Evolutionary conservation across 2,329 filamentous ascomycete genomes (phyloP).

Genomic region (Fusarium humuli): DNA sequence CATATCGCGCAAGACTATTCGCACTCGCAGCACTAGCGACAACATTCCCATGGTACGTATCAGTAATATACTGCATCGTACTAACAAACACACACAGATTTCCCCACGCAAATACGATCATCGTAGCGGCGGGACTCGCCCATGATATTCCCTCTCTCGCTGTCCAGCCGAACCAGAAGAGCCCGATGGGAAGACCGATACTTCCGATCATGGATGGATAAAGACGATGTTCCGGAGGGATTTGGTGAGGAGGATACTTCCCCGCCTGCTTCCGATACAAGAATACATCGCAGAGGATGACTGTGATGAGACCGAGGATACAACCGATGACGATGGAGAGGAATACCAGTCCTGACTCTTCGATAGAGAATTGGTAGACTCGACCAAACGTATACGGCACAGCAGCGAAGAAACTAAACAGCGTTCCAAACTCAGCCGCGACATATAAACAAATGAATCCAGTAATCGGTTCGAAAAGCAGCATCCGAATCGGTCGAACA

Average conservation of each 20-base stretch:
- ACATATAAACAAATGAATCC: constrained; percentile 65
- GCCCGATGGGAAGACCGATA: constrained; percentile 61
- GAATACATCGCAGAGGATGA: constrained; percentile 55
- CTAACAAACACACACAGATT: constrained; percentile 70
- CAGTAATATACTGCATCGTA: constrained; percentile 64
- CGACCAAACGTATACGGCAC: constrained; percentile 61
- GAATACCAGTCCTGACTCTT: constrained; percentile 59
- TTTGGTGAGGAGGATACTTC: constrained; percentile 50
- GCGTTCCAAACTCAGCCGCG: constrained; percentile 62
- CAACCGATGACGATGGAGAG: constrained; percentile 60
- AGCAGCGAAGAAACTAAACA: constrained; percentile 65
- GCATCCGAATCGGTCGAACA: constrained; percentile 66
- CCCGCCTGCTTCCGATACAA: constrained; percentile 56
- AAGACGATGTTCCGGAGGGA: constrained; percentile 67
- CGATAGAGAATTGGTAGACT: constrained; percentile 58
- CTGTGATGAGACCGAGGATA: constrained; percentile 56
- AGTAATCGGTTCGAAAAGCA: constrained; percentile 72
- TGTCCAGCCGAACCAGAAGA: constrained; percentile 73
- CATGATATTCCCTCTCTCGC: constrained; percentile 59
- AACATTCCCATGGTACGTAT: constrained; percentile 66
- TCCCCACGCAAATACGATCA: constrained; percentile 69
- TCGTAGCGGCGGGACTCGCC: constrained; percentile 62
- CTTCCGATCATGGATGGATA: constrained; percentile 70
- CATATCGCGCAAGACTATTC: constrained; percentile 68
- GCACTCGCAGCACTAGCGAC: constrained; percentile 70